Conservation (phyloP, 2,329 filamentous ascomycete genomes). For the Cercospora sojina region DNA sequence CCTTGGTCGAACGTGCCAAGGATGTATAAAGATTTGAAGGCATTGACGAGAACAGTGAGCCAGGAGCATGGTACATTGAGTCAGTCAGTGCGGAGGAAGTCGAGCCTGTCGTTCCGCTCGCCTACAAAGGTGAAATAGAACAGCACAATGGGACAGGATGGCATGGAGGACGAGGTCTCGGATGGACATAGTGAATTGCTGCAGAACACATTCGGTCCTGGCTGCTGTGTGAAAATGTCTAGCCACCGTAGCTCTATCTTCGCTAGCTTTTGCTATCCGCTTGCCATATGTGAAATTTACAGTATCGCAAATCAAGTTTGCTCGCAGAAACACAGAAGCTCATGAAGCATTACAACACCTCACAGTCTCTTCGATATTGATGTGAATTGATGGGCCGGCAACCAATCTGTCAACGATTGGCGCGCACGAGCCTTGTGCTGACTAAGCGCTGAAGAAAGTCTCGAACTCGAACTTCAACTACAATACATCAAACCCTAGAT, state of each 20-base stretch:
- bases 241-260: not conserved
- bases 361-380: not conserved
- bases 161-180: not conserved
- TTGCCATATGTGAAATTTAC: no score
- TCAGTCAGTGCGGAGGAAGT: conserved; percentile 29
- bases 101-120: conserved; percentile 31
- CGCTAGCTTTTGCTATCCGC: not conserved
- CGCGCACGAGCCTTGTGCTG: not conserved
- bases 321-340: not conserved
- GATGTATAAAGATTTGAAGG: conserved; percentile 25
- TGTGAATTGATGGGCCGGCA: not conserved
- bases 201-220: not conserved
- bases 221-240: not conserved
- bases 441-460: conserved; percentile 6
- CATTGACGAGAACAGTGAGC: conserved; percentile 32
- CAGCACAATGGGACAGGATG: not conserved
- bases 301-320: no score
- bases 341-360: not conserved
- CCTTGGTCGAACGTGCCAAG: conserved; percentile 20
- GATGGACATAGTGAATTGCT: not conserved
- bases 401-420: not conserved
- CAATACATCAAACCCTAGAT: not conserved
- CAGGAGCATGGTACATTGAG: conserved; percentile 32
- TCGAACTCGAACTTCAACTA: not conserved
- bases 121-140: conserved; percentile 24